A percentile compares a stretch with the other conserved stretches of the same genome.
Conservation (phyloP, 1,139 yeast species). For the Suhomyces guaymorum region DNA sequence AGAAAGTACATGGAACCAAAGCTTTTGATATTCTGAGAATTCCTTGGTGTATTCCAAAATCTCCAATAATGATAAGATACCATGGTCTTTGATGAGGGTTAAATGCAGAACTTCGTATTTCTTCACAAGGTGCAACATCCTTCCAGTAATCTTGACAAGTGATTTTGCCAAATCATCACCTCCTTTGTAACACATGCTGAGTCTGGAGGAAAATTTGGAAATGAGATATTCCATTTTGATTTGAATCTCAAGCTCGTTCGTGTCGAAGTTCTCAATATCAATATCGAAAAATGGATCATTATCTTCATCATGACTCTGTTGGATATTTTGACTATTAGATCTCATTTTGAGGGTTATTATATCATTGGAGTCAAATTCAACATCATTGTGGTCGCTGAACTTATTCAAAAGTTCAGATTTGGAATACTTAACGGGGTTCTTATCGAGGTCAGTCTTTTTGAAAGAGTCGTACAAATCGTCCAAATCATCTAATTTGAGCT, state of each 20-base stretch:
- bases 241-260: constrained; percentile 46
- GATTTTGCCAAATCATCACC: constrained; percentile 34
- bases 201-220: constrained; percentile 34
- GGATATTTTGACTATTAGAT: constrained; percentile 1
- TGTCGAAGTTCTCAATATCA: constrained; percentile 44
- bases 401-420: constrained; percentile 34
- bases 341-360: constrained; percentile 8
- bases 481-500: constrained; percentile 3
- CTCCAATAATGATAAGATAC: constrained; percentile 50
- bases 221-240: constrained; percentile 45
- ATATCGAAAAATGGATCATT: constrained; percentile 43
- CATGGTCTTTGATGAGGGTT: constrained; percentile 50
- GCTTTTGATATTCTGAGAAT: constrained; percentile 31
- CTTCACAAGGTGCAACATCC: constrained; percentile 43
- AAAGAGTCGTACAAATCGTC: constrained; percentile 9
- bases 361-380: constrained; percentile 19
- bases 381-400: constrained; percentile 32
- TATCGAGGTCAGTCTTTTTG: constrained; percentile 6
- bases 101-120: constrained; percentile 47
- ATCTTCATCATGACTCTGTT: constrained; percentile 23
- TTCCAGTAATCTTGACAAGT: constrained; percentile 40
- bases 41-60: constrained; percentile 40
- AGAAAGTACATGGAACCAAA: constrained; percentile 45
- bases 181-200: constrained; percentile 33
- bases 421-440: constrained; percentile 12